Evolutionary conservation across 768 basidiomycete species (phyloP), one percentile per base, ranked within the genome.

Genomic region (Naematelia encephala): DNA sequence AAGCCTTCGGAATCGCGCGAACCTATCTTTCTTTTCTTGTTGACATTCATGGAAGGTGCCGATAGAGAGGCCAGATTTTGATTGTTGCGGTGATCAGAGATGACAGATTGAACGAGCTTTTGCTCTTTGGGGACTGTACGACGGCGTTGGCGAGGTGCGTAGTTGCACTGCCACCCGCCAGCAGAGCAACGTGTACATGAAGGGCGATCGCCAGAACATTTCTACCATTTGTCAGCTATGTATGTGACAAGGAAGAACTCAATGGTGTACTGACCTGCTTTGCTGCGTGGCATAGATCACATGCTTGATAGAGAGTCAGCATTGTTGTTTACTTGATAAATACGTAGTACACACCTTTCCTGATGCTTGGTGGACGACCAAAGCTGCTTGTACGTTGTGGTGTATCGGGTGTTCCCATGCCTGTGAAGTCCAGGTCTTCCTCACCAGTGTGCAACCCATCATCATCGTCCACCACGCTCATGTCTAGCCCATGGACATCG

Each of bases 131-230:
- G 71, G 8, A 70, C 69, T 12, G 69, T 74, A 2, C 72, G 69
- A 5, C 72, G 60, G 10, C 72, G 67, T 60, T 74, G 72, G 5
- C 72, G 69, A n/a, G 72, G 72, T 0, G 72, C 72, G 49, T 74
- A 74, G 42, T 60, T 56, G 52, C 72, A 74, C 46, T 61, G 56
- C 72, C 72, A 74, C 21, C 67, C 67, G 16, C 72, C 72, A 19
- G 67, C 67, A 5, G 63, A 59, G 44, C 72, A 74, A 3, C 72
- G 65, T 2, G 69, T 67, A 47, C 72, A 74, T 13, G 67, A 66
- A 5, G 72, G 72, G 16, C 72, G 54, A 23, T 74, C 72, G n/a
- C 72, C 72, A 16, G 69, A 71, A 59, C 72, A 74, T 71, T 69
- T 71, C 67, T 72, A 54, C 13, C 14, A 22, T 23, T 39, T 5